phyloP scores from a whole-genome alignment of 1,139 yeast species.

The Geotrichum cucujoidarum region DNA sequence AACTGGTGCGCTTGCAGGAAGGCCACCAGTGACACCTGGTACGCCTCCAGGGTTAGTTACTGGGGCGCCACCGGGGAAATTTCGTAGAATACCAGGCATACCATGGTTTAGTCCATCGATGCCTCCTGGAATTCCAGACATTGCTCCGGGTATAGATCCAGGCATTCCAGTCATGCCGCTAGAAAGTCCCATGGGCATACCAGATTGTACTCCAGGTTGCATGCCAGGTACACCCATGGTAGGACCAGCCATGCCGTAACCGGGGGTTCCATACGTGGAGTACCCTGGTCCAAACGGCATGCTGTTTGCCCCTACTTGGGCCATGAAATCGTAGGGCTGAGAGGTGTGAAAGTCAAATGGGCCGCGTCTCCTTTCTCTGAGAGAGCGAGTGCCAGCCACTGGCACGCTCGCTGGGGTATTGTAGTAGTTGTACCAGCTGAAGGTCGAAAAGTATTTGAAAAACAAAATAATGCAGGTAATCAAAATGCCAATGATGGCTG shows the following conservation, averaged over 20 bases:
- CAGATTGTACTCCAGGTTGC: neutral
- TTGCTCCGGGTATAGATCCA: neutral
- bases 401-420: too few relatives aligned
- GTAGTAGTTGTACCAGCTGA: neutral
- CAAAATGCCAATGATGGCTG: slow-evolving; percentile 5
- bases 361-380: neutral
- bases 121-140: neutral
- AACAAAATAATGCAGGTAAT: neutral
- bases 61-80: too few relatives aligned
- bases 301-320: neutral
- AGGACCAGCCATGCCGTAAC: too few relatives aligned
- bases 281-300: neutral
- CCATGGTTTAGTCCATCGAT: too few relatives aligned
- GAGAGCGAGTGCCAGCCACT: too few relatives aligned
- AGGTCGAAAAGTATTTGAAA: neutral
- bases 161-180: neutral
- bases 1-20: too few relatives aligned
- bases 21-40: too few relatives aligned
- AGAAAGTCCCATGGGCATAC: neutral
- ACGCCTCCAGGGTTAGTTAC: too few relatives aligned
- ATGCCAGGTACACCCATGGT: neutral
- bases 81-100: too few relatives aligned
- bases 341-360: neutral
- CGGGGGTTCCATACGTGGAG: too few relatives aligned
- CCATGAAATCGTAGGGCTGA: neutral